phyloP scores from a whole-genome alignment of 495 filamentous ascomycete genomes.

The Neurospora sp. region DNA sequence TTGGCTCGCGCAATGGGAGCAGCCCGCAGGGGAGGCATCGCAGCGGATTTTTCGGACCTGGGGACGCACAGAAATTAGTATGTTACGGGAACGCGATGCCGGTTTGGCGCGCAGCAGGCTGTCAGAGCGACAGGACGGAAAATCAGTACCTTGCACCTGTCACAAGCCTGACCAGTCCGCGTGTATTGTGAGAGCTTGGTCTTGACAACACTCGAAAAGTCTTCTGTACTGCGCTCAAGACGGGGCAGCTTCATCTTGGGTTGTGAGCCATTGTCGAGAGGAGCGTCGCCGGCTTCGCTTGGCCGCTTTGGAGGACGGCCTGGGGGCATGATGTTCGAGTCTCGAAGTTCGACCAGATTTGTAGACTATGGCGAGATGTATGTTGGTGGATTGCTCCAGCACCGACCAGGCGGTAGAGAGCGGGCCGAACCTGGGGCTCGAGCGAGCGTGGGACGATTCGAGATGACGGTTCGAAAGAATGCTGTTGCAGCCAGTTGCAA shows the following conservation, averaged over 20 bases:
- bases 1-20: conserved; percentile 62
- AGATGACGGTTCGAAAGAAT: background rate
- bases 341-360: conserved; percentile 23
- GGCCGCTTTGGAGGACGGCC: conserved; percentile 32
- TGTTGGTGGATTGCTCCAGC: background rate
- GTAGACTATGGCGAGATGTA: conserved; percentile 6
- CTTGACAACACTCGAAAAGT: conserved; percentile 60
- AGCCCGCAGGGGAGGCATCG: conserved; percentile 63
- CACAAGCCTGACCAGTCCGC: conserved; percentile 80
- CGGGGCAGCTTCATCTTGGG: conserved; percentile 38
- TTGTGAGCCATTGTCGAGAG: conserved; percentile 12
- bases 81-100: background rate
- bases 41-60: conserved; percentile 80
- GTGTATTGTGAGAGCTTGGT: conserved; percentile 53
- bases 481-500: background rate
- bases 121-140: conserved; percentile 1
- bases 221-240: conserved; percentile 41
- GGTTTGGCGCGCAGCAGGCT: background rate
- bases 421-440: background rate
- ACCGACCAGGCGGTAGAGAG: background rate
- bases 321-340: conserved; percentile 19
- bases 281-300: conserved; percentile 24
- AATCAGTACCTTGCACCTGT: conserved; percentile 70
- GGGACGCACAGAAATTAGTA: background rate
- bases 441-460: background rate